Percentiles rank a stretch among this genome's conserved stretches.
phyloP scores from a whole-genome alignment of 768 basidiomycete genomes.

The Amanita molliuscula region DNA sequence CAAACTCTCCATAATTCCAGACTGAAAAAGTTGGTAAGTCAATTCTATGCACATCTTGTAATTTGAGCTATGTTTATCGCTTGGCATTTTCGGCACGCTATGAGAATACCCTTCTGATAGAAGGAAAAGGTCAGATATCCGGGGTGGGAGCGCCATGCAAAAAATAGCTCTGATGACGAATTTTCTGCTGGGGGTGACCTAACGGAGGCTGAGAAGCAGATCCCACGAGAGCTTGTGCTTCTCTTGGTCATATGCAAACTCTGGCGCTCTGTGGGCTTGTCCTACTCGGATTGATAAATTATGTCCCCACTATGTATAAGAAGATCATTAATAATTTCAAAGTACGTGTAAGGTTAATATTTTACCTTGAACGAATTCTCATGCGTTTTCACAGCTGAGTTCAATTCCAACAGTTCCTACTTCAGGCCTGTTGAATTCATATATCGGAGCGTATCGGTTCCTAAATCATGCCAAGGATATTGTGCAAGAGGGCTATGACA shows the following conservation, averaged over 20 bases:
- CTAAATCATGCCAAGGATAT: constrained; percentile 15
- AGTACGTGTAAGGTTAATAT: not conserved
- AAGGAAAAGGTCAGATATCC: not conserved
- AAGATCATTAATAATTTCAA: not conserved
- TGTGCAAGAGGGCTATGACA: constrained; percentile 22
- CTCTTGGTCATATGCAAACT: not conserved
- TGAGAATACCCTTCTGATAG: too few relatives aligned
- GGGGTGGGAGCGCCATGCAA: not conserved
- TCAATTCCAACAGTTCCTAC: not conserved
- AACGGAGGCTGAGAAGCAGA: not conserved
- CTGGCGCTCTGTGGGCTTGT: not conserved
- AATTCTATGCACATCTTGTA: too few relatives aligned
- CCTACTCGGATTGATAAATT: not conserved
- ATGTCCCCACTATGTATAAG: not conserved
- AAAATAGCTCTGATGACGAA: not conserved
- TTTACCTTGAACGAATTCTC: not conserved
- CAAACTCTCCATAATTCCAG: too few relatives aligned
- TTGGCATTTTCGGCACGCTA: too few relatives aligned
- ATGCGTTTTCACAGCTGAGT: not conserved
- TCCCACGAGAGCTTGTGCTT: too few relatives aligned
- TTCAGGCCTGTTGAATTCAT: constrained; percentile 16
- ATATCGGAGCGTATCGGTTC: constrained; percentile 14
- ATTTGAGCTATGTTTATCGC: too few relatives aligned
- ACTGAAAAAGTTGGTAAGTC: too few relatives aligned
- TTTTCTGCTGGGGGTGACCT: not conserved